Percentiles rank a stretch among this genome's conserved stretches.
These are phyloP conservation scores for Pinus albicaulis DNA, from an alignment of 75 land plant genomes.

Conservation along the genomic window DNA sequence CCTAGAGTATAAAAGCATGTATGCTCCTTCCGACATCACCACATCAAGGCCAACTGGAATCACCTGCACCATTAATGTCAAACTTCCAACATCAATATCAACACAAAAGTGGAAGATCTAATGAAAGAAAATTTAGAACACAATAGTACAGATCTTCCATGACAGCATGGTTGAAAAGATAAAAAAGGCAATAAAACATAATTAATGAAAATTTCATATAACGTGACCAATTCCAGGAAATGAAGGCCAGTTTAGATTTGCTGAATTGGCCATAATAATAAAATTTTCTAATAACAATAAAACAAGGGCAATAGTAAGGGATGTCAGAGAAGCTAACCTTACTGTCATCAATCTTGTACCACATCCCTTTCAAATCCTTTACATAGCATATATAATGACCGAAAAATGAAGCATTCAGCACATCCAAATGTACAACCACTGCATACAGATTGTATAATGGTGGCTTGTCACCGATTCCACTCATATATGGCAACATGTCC, in stretches of 20 bases:
- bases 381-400: conserved; percentile 84
- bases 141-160: background rate
- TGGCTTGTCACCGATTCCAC: conserved; percentile 59
- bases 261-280: background rate
- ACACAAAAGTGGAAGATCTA: background rate
- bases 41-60: conserved; percentile 51
- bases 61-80: conserved; percentile 35
- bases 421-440: conserved; percentile 80
- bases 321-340: conserved; percentile 34
- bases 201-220: background rate
- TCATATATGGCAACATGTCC: conserved; percentile 80
- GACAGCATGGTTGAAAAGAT: background rate
- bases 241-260: background rate
- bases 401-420: conserved; percentile 69
- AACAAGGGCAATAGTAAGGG: background rate
- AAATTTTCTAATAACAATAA: background rate
- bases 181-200: background rate
- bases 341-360: conserved; percentile 77
- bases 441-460: conserved; percentile 73
- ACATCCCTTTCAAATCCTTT: conserved; percentile 62
- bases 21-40: conserved; percentile 79
- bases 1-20: conserved; percentile 77
- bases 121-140: background rate
- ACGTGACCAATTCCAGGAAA: background rate
- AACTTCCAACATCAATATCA: background rate